Conservation (phyloP, 2,329 filamentous ascomycete species). For the Xylariomycetidae sp. region DNA sequence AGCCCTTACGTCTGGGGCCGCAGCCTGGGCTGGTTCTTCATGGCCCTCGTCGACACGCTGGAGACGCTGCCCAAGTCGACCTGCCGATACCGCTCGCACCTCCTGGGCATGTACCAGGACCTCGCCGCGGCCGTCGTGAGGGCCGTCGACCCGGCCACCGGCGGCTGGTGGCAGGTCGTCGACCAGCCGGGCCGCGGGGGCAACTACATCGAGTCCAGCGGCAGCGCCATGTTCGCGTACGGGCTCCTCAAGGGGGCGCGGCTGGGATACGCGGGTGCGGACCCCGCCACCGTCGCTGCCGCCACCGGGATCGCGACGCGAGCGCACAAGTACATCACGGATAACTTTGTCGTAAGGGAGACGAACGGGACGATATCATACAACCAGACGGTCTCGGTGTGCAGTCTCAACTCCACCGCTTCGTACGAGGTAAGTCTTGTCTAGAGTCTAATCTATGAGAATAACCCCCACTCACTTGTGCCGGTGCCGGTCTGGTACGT, state of each 20-base stretch:
- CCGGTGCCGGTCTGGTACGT: not conserved
- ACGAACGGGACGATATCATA: slow-evolving; percentile 25
- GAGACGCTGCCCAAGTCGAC: slow-evolving; percentile 19
- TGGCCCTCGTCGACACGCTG: slow-evolving; percentile 32
- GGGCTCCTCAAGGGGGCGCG: slow-evolving; percentile 31
- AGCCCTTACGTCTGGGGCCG: slow-evolving; percentile 33
- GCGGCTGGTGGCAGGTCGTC: slow-evolving; percentile 36
- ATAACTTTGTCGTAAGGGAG: slow-evolving; percentile 21
- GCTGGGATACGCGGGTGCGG: slow-evolving; percentile 25
- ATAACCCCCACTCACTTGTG: not conserved
- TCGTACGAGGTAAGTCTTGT: slow-evolving; percentile 27
- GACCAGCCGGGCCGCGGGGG: slow-evolving; percentile 17
- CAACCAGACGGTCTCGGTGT: slow-evolving; percentile 34
- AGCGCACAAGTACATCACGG: slow-evolving; percentile 19
- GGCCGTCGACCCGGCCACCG: slow-evolving; percentile 22
- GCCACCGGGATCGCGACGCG: slow-evolving; percentile 8
- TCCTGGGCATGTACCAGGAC: slow-evolving; percentile 16
- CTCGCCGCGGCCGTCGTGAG: slow-evolving; percentile 19
- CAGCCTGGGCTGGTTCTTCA: slow-evolving; percentile 33
- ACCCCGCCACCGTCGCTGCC: too few relatives aligned
- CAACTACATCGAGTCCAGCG: slow-evolving; percentile 35
- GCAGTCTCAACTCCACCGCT: slow-evolving; percentile 37
- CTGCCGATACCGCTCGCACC: slow-evolving; percentile 3
- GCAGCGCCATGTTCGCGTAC: slow-evolving; percentile 31
- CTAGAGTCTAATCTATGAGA: not conserved